Evolutionary conservation across 2,329 filamentous ascomycete genomes (phyloP).

Genomic region (Pezicula radicicola): DNA sequence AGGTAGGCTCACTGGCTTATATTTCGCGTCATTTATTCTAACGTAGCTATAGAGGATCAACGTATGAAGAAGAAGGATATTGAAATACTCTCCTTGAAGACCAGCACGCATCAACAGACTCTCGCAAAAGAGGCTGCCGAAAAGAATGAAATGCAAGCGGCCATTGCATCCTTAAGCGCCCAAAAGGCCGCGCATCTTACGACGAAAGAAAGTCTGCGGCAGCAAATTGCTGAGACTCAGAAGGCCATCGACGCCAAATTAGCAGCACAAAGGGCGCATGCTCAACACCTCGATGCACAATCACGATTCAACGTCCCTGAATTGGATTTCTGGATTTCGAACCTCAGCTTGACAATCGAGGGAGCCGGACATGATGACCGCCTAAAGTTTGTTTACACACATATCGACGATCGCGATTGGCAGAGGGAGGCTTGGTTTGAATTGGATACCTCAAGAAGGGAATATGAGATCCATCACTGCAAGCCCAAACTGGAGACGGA

Average conservation of each 20-base stretch:
- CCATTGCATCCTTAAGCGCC: conserved; percentile 54
- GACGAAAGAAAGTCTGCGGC: conserved; percentile 52
- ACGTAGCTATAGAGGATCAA: conserved; percentile 70
- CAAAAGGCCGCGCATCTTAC: conserved; percentile 61
- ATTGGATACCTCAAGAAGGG: conserved; percentile 73
- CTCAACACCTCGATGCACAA: conserved; percentile 76
- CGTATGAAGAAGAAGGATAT: conserved; percentile 86
- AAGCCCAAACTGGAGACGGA: conserved; percentile 80
- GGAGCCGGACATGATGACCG: conserved; percentile 81
- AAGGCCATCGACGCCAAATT: conserved; percentile 65
- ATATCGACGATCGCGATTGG: conserved; percentile 84
- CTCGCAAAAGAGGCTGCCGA: conserved; percentile 76
- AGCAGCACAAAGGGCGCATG: conserved; percentile 70
- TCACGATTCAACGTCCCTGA: conserved; percentile 88
- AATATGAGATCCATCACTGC: conserved; percentile 81
- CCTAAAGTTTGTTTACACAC: conserved; percentile 85
- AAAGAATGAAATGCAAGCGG: conserved; percentile 68
- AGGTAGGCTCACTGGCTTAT: conserved; percentile 50
- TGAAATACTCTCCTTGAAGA: conserved; percentile 74
- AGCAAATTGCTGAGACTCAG: conserved; percentile 65
- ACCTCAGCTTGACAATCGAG: conserved; percentile 85
- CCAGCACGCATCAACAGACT: conserved; percentile 66
- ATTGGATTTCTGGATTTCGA: conserved; percentile 92
- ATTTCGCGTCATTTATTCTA: conserved; percentile 3
- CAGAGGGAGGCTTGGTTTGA: conserved; percentile 93